Conservation (phyloP, 139 green algal genomes). For the Closterium sp. region DNA sequence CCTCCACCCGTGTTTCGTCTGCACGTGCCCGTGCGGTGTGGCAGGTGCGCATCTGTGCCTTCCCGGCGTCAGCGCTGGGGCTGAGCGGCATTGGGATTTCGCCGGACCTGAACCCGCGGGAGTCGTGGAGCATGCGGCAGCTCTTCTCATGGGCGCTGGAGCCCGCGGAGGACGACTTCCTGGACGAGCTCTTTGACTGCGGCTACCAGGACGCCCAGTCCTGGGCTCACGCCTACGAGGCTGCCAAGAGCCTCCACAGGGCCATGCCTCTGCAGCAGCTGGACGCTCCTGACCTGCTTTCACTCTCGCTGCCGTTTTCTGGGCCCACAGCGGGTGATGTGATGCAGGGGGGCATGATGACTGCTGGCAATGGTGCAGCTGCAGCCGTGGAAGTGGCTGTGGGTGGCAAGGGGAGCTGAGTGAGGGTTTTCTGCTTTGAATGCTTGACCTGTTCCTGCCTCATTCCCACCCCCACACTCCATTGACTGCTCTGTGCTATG, state of each 20-base stretch:
- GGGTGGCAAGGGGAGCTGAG: background rate
- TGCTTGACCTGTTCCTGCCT: background rate
- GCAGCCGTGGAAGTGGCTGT: background rate
- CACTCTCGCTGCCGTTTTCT: background rate
- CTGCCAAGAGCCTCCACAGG: background rate
- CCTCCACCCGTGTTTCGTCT: no score
- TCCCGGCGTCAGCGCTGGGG: slow-evolving; percentile 21
- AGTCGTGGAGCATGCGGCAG: slow-evolving; percentile 42
- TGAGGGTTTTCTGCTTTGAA: background rate
- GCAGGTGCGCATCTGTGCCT: slow-evolving; percentile 35
- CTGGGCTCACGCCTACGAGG: background rate
- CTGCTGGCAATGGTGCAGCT: background rate
- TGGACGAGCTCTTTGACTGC: slow-evolving; percentile 52
- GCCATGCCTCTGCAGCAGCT: background rate
- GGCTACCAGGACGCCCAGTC: slow-evolving; percentile 26
- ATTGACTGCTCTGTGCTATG: background rate
- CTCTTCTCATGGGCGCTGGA: slow-evolving; percentile 52
- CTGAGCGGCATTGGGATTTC: slow-evolving; percentile 32
- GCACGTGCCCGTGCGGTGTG: no score
- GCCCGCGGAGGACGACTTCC: slow-evolving; percentile 60
- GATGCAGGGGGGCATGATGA: background rate
- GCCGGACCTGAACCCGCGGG: slow-evolving; percentile 35
- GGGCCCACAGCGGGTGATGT: background rate
- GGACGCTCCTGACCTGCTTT: background rate
- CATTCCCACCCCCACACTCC: background rate